Conservation (phyloP, 2,329 filamentous ascomycete species). For the Huntiella savannae region DNA sequence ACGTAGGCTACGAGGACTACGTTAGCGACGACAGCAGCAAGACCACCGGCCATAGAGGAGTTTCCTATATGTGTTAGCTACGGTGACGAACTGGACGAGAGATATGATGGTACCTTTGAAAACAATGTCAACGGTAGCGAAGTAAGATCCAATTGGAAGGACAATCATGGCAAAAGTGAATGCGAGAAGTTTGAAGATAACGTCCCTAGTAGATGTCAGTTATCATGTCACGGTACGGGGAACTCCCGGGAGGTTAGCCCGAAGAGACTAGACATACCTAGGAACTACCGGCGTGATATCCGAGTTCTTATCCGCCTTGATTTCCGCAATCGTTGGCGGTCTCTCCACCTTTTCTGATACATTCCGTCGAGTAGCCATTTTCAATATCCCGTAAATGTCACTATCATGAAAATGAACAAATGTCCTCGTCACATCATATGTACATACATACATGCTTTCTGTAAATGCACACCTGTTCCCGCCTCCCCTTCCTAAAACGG, state of each 20-base stretch:
- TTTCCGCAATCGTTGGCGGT: too few species aligned
- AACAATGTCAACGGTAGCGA: constrained; percentile 53
- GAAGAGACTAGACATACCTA: constrained; percentile 33
- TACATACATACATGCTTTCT: too few species aligned
- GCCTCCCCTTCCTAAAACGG: too few species aligned
- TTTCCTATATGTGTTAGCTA: constrained; percentile 40
- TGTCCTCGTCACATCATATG: too few species aligned
- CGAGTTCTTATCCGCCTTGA: constrained; percentile 34
- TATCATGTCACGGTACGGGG: not conserved
- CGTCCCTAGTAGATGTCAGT: constrained; percentile 33
- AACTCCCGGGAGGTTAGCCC: constrained; percentile 1
- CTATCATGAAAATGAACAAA: too few species aligned
- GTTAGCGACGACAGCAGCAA: constrained; percentile 80
- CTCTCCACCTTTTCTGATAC: too few species aligned
- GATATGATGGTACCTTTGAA: constrained; percentile 44
- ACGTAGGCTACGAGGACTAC: constrained; percentile 81
- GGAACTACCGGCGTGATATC: constrained; percentile 71
- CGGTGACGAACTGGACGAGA: not conserved
- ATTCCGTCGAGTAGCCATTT: too few species aligned
- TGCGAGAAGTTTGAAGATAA: constrained; percentile 74
- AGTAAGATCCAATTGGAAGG: constrained; percentile 76
- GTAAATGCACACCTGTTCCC: too few species aligned
- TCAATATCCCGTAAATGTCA: too few species aligned
- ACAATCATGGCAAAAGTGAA: constrained; percentile 88
- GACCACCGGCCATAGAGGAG: constrained; percentile 65